Base-by-base conservation (phyloP, 2,329 filamentous ascomycete species). In the Esteya vermicola region DNA sequence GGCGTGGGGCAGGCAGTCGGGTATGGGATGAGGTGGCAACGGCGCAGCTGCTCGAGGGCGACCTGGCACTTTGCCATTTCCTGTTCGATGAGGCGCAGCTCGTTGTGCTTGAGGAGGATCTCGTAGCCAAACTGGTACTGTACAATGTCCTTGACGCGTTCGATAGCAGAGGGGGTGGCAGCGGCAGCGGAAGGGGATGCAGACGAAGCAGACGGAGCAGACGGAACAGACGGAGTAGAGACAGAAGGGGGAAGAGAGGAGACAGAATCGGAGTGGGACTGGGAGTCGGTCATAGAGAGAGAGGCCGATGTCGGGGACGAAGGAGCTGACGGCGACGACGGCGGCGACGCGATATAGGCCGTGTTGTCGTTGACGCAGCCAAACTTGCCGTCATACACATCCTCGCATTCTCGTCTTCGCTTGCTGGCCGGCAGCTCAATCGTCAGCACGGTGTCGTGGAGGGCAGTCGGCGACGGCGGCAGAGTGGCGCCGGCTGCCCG, bases 51-150 rank as follows among this genome's bases (percentile, higher is more conserved):
- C 62, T 98, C 91, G 50, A 96, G 70, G 10, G 88, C 85, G 47
- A 88, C 67, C 63, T 96, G 88, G 55, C 88, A 95, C 64, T 95
- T 96, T 48, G 85, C 89, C 48, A 96, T 72, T 63, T 96, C 91
- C 61, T 94, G 86, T 55, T 96, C 85, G 58, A 96, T 94, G 50
- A 94, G 69, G 42, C 88, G 84, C 44, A 96, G 64, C 64, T 98
- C 91, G 53, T 91, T 78, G 60, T 98, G 91, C 67, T 95, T 96
- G 56, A 93, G 65, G 47, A 96, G 64, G 39, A 96, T 88, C 63
- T 95, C 88, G 48, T 91, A 74, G 53, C 86, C 84, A 58, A 96
- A 81, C 60, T 95, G 83, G 46, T 85, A 78, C 54, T 86, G 80
- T 54, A 96, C 81, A 27, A 72, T 71, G 50, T 88, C 78, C 54